Conservation (phyloP, 306 rosid species). For the Acacia melanoxylon region DNA sequence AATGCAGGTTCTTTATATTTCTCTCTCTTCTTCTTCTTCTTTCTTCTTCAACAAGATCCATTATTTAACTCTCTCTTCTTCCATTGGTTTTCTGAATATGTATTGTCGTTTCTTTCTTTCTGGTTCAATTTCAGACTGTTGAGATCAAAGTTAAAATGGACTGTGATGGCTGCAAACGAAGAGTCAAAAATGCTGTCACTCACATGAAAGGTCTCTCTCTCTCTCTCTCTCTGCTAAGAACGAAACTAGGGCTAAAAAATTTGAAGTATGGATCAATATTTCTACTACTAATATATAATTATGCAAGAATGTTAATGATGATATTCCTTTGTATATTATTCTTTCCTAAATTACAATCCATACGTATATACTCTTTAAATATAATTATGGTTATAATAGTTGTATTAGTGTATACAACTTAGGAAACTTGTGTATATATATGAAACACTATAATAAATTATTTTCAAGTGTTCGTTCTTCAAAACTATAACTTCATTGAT, state of each 20-base stretch:
- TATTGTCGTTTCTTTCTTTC: background rate
- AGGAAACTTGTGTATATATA: background rate
- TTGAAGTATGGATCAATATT: background rate
- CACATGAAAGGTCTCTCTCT: constrained; percentile 61
- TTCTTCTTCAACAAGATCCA: background rate
- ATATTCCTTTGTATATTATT: background rate
- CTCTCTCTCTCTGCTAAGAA: background rate
- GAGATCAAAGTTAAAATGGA: constrained; percentile 90
- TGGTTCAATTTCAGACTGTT: constrained; percentile 51
- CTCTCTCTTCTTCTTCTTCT: background rate
- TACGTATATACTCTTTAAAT: background rate
- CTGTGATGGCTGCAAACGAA: constrained; percentile 94
- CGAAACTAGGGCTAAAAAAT: background rate
- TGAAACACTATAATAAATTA: background rate
- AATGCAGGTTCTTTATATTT: constrained; percentile 62
- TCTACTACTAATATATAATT: background rate
- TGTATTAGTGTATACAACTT: background rate
- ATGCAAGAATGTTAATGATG: background rate
- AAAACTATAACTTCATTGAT: background rate
- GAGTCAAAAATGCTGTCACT: constrained; percentile 70
- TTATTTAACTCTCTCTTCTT: background rate
- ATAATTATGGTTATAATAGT: background rate
- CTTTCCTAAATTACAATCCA: background rate
- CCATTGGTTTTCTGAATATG: background rate
- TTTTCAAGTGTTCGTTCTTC: background rate